Conservation (phyloP, 306 rosid genomes). For the Cicer yamashitae region DNA sequence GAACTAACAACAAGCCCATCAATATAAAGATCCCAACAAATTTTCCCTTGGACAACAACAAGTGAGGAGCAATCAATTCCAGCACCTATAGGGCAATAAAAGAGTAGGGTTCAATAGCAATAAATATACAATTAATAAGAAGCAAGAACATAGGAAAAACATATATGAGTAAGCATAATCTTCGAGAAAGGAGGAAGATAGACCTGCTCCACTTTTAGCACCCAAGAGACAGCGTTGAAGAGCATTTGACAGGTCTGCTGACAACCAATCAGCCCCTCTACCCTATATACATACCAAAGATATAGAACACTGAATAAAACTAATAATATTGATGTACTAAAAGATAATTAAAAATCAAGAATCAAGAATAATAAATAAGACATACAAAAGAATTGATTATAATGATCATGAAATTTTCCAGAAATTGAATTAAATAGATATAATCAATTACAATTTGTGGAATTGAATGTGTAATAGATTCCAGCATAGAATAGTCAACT, state of each 20-base stretch:
- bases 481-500: not conserved
- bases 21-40: conserved; percentile 91
- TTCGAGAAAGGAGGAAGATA: conserved; percentile 26
- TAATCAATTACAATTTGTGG: not conserved
- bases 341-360: not conserved
- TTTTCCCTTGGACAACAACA: conserved; percentile 71
- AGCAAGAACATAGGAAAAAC: conserved; percentile 1
- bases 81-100: conserved; percentile 58
- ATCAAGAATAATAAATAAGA: conserved; percentile 17
- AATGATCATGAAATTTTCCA: not conserved
- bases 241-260: conserved; percentile 68
- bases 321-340: not conserved
- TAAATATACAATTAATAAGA: not conserved
- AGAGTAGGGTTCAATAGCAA: conserved; percentile 1
- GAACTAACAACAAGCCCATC: conserved; percentile 85
- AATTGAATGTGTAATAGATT: not conserved
- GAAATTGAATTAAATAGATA: not conserved
- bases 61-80: conserved; percentile 83
- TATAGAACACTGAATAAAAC: conserved; percentile 10
- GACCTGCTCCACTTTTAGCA: conserved; percentile 81
- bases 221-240: conserved; percentile 79
- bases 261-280: conserved; percentile 82
- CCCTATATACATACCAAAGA: conserved; percentile 56
- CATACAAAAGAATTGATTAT: not conserved
- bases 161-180: conserved; percentile 25